A percentile compares a stretch with the other conserved stretches of the same genome.
Conservation (phyloP, 2,329 filamentous ascomycete species). For the Penicillium brevicompactum region DNA sequence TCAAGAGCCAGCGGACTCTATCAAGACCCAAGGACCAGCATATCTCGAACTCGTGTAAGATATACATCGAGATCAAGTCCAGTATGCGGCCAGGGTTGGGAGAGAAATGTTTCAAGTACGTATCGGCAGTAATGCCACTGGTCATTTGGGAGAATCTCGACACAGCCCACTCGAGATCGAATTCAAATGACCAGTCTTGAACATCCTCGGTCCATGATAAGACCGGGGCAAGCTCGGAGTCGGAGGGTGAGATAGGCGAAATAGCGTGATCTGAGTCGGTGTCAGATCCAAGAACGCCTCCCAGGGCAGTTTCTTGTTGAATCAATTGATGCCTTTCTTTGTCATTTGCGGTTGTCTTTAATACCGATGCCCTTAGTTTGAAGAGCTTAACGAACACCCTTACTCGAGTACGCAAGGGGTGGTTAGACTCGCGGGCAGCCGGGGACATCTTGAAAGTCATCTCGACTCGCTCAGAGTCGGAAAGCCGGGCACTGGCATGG, state of each 20-base stretch:
- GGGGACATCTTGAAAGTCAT: slow-evolving; percentile 11
- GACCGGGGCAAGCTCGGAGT: background rate
- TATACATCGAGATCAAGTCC: background rate
- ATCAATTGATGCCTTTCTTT: background rate
- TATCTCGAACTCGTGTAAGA: background rate
- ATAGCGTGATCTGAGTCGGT: background rate
- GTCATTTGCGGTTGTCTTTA: background rate
- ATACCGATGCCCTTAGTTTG: slow-evolving; percentile 11
- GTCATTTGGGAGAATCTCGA: background rate
- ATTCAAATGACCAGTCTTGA: background rate
- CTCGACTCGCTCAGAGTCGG: slow-evolving; percentile 3
- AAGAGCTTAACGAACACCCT: slow-evolving; percentile 16
- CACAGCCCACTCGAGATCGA: background rate
- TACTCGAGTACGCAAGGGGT: slow-evolving; percentile 11
- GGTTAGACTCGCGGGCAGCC: background rate
- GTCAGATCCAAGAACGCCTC: background rate
- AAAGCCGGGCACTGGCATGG: slow-evolving; percentile 3
- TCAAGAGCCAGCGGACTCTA: background rate
- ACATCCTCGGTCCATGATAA: background rate
- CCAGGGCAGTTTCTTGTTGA: background rate
- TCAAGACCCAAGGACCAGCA: background rate
- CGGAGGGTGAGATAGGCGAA: background rate
- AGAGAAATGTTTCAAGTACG: background rate
- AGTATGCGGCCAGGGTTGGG: background rate
- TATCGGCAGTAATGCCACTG: background rate